Conservation (phyloP, 345 rosid genomes). For the Citrus hindsii region DNA sequence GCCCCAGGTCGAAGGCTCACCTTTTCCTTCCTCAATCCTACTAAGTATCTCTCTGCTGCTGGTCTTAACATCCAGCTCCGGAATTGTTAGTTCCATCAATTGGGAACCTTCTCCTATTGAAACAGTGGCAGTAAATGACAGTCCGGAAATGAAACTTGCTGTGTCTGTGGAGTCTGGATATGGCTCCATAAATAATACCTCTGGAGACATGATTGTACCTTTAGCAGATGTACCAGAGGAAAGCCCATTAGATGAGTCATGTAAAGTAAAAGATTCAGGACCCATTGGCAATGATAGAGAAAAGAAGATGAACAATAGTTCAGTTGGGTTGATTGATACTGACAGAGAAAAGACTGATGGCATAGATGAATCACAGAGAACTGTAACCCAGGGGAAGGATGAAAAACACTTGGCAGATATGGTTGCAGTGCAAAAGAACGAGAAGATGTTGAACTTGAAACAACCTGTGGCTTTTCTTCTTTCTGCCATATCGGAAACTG, state of each 20-base stretch:
- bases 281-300: constrained; percentile 23
- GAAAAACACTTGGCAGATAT: constrained; percentile 20
- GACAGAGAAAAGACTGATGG: constrained; percentile 8
- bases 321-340: constrained; percentile 21
- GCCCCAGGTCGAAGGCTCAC: constrained; percentile 79
- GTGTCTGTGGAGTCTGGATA: constrained; percentile 22
- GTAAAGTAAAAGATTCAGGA: constrained; percentile 16
- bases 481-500: constrained; percentile 71
- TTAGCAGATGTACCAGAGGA: constrained; percentile 33
- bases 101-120: constrained; percentile 43
- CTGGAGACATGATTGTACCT: constrained; percentile 27
- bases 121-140: constrained; percentile 21
- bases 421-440: constrained; percentile 23
- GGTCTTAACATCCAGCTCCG: constrained; percentile 50
- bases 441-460: constrained; percentile 30
- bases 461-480: constrained; percentile 47
- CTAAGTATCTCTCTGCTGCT: constrained; percentile 61
- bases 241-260: constrained; percentile 27
- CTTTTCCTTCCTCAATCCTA: constrained; percentile 71
- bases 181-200: constrained; percentile 23
- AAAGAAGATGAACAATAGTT: constrained; percentile 17
- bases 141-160: constrained; percentile 25
- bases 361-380: constrained; percentile 24
- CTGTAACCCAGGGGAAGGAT: constrained; percentile 32
- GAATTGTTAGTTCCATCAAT: constrained; percentile 34